These are phyloP conservation scores for Lecanosticta acicola DNA, from an alignment of 2,329 filamentous ascomycete genomes.

Conservation along the genomic window DNA sequence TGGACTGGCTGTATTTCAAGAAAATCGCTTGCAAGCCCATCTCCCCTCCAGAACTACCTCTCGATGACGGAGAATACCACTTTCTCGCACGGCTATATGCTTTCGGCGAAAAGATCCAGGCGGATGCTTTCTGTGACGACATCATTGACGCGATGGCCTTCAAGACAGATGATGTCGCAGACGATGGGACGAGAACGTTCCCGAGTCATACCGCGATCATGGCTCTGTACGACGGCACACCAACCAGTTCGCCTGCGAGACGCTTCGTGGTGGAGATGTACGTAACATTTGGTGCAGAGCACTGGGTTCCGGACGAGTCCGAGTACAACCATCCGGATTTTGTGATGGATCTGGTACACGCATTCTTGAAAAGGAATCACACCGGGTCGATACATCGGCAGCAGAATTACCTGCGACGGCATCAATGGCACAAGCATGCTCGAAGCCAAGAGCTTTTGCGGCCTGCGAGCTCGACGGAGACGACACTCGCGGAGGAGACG, in stretches of 20 bases:
- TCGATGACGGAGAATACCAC: constrained; percentile 20
- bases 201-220: constrained; percentile 18
- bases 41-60: constrained; percentile 15
- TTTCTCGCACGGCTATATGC: constrained; percentile 15
- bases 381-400: constrained; percentile 14
- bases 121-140: constrained; percentile 15
- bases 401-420: constrained; percentile 13
- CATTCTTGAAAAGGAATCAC: constrained; percentile 11
- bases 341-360: constrained; percentile 16
- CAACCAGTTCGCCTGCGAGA: constrained; percentile 12
- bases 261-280: constrained; percentile 21
- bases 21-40: constrained; percentile 17
- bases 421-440: constrained; percentile 17
- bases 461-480: constrained; percentile 5
- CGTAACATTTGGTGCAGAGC: constrained; percentile 13
- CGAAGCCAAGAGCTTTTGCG: constrained; percentile 13
- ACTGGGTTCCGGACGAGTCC: constrained; percentile 22
- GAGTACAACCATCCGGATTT: constrained; percentile 18
- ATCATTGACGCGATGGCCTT: constrained; percentile 19
- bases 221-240: constrained; percentile 18
- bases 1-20: constrained; percentile 21
- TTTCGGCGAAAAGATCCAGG: constrained; percentile 22
- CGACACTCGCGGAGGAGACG: background rate
- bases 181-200: constrained; percentile 16
- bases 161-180: constrained; percentile 18